Evolutionary conservation across 805 yeast species (phyloP), one percentile per base, ranked within the genome.

Genomic region (Candida parachauliodes): DNA sequence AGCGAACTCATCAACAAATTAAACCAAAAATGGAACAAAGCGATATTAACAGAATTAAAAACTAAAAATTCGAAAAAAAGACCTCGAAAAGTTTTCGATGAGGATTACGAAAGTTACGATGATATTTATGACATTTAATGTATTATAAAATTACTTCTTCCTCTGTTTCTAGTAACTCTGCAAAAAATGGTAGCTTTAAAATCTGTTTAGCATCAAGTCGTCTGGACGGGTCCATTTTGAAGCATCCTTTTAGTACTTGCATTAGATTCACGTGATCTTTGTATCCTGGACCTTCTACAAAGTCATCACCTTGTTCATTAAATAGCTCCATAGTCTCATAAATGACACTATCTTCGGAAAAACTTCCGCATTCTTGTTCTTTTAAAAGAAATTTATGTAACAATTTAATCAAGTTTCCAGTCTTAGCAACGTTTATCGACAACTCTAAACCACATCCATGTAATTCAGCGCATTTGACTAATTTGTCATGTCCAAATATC

Each of bases 381-480:
- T 53, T 44, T 7, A 30, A 26, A 32, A 68, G 46, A 22, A 60
- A 57, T 5, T 54, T 52, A 21, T 51, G 39, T 12, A 67, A 41
- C 9, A 66, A 43, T 37, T 58, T 57, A 25, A 57, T 43, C 32
- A 68, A 48, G 39, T 65, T 65, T 2, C 70, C 69, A 34, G 37
- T 47, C 12, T 36, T 22, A 19, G 41, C 39, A 21, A 39, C 44
- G 21, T 41, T 54, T 40, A 54, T 47, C 38, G 50, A 57, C 25
- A 68, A 70, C 41, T 88, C 96, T 36, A 91, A 75, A 0, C 88
- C 93, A 37, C 89, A 72, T 0, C 98, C 98, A 64, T 93, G 98
- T 27, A 87, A 57, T 40, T 76, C 74, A 5, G 97, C 95, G 50
- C 88, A 80, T 44, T 78, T 76, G 45, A 78, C 77, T 76, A 93